Conservation (phyloP, 495 filamentous ascomycete species). For the Durotheca rogersii region DNA sequence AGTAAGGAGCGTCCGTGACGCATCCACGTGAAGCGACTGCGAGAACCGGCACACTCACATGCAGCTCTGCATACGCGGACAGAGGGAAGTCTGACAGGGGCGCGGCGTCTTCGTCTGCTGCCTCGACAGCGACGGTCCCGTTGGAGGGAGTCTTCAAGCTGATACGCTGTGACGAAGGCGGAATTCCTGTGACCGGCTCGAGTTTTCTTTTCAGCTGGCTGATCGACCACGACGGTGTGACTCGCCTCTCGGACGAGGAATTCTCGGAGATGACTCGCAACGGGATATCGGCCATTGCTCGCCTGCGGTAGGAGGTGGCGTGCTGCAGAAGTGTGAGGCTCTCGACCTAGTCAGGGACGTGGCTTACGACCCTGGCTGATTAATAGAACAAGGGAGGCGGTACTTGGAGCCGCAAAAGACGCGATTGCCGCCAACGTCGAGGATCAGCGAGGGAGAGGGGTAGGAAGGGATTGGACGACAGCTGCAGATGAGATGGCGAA, state of each 20-base stretch:
- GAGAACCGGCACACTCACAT: conserved; percentile 56
- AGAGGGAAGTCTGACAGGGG: conserved; percentile 63
- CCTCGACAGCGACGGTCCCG: conserved; percentile 57
- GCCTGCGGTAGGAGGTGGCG: conserved; percentile 29
- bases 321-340: conserved; percentile 24
- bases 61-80: conserved; percentile 70
- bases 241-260: conserved; percentile 75
- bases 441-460: conserved; percentile 6
- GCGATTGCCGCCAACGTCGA: conserved; percentile 1
- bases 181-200: conserved; percentile 90
- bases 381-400: background rate
- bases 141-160: conserved; percentile 59
- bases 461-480: conserved; percentile 26
- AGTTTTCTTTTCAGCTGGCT: conserved; percentile 82
- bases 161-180: conserved; percentile 75
- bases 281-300: conserved; percentile 75
- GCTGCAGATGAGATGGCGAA: conserved; percentile 24
- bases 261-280: conserved; percentile 79
- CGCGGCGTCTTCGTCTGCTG: conserved; percentile 66
- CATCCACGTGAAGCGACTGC: conserved; percentile 3
- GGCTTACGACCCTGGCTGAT: conserved; percentile 8
- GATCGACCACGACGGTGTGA: conserved; percentile 92
- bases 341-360: conserved; percentile 1
- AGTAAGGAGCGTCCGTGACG: conserved; percentile 1
- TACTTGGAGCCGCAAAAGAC: conserved; percentile 26